phyloP scores from a whole-genome alignment of 192 early-diverging fungal genomes.

The Cladochytrium replicatum region DNA sequence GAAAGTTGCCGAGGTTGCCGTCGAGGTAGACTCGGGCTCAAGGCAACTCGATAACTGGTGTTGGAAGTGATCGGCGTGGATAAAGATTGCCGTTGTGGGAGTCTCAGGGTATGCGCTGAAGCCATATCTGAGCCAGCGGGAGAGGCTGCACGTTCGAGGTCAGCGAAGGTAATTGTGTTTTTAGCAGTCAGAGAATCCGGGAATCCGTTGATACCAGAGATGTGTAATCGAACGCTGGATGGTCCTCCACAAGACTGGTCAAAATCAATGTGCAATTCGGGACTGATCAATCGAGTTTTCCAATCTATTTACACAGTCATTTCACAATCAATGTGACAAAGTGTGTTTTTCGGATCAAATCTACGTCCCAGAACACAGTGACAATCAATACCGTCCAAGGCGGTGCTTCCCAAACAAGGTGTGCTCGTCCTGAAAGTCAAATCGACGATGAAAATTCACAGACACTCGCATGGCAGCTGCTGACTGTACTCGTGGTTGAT shows the following conservation, averaged over 20 bases:
- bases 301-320: constrained; percentile 27
- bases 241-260: constrained; percentile 3
- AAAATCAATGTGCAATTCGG: background rate
- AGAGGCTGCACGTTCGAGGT: too few species aligned
- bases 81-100: too few species aligned
- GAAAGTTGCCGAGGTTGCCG: too few species aligned
- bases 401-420: constrained; percentile 31
- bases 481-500: constrained; percentile 30
- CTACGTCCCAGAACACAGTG: constrained; percentile 29
- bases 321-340: constrained; percentile 18
- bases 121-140: too few species aligned
- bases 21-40: too few species aligned
- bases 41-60: too few species aligned
- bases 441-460: constrained; percentile 39
- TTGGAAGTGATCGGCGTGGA: too few species aligned
- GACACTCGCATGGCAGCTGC: background rate
- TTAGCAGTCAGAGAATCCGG: too few species aligned
- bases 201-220: background rate
- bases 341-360: constrained; percentile 23
- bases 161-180: too few species aligned
- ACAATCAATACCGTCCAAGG: constrained; percentile 36
- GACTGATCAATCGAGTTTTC: background rate
- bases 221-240: constrained; percentile 13
- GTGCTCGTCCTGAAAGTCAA: constrained; percentile 17
- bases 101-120: too few species aligned